A percentile compares a stretch with the other conserved stretches of the same genome.
phyloP scores from a whole-genome alignment of 2,329 filamentous ascomycete genomes.

The Aspergillus nomiae region DNA sequence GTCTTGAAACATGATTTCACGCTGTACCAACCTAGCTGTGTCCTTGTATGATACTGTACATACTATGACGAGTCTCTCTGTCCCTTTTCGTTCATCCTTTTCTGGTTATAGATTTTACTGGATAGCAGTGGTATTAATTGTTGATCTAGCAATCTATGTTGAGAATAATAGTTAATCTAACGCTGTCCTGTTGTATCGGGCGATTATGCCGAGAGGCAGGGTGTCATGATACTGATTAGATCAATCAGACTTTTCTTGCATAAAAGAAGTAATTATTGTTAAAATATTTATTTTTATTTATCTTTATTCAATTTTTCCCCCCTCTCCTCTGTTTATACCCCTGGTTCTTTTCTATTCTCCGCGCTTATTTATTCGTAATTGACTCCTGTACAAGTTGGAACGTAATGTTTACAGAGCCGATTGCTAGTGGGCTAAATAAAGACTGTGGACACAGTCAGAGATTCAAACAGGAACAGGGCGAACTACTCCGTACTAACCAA shows the following conservation, averaged over 20 bases:
- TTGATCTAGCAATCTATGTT: not conserved
- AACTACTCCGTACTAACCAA: conserved; percentile 3
- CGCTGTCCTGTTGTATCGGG: not conserved
- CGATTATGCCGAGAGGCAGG: not conserved
- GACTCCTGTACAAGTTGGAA: conserved; percentile 2
- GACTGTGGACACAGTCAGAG: not conserved
- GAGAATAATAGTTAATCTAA: not conserved
- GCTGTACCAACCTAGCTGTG: too few relatives aligned
- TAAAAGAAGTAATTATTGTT: not conserved
- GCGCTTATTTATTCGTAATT: not conserved
- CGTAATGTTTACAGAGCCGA: not conserved
- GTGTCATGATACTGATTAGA: not conserved
- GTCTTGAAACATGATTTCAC: not conserved
- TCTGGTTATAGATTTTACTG: not conserved
- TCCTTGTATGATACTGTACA: not conserved
- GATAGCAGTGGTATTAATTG: not conserved
- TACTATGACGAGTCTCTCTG: not conserved
- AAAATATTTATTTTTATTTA: not conserved
- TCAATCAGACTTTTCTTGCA: not conserved
- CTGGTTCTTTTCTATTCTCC: not conserved
- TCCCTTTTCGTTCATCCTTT: not conserved
- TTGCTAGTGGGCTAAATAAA: conserved; percentile 8
- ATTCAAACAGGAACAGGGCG: conserved; percentile 15
- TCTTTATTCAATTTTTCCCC: not conserved
- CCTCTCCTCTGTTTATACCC: not conserved